A percentile compares a stretch with the other conserved stretches of the same genome.
Conservation (phyloP, 2,329 filamentous ascomycete species). For the Dendrostoma leiphaemia region DNA sequence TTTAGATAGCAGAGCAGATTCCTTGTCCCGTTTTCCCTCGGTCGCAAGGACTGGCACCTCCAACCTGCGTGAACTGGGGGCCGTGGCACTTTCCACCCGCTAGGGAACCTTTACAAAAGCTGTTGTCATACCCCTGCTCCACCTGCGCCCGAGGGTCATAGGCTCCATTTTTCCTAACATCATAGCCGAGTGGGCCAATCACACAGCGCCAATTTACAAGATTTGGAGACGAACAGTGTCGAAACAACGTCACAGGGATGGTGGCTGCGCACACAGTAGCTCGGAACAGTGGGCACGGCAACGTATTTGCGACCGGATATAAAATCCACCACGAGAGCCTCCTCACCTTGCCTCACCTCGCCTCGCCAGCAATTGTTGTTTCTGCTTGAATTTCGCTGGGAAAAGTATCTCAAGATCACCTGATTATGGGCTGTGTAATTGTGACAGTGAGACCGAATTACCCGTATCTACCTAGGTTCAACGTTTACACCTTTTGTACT, state of each 20-base stretch:
- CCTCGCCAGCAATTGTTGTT: not conserved
- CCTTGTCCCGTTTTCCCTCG: slow-evolving; percentile 15
- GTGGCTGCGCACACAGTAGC: not conserved
- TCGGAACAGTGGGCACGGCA: slow-evolving; percentile 6
- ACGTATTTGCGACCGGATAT: slow-evolving; percentile 20
- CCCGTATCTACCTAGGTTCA: too few species aligned
- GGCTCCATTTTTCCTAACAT: slow-evolving; percentile 2
- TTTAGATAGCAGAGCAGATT: slow-evolving; percentile 19
- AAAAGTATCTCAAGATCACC: too few species aligned
- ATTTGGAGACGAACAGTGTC: slow-evolving; percentile 11
- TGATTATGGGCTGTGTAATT: too few species aligned
- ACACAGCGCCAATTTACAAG: slow-evolving; percentile 13
- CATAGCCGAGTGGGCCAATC: slow-evolving; percentile 16
- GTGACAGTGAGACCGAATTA: too few species aligned
- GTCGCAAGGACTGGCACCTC: slow-evolving; percentile 5
- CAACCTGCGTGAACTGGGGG: too few species aligned
- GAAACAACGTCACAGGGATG: slow-evolving; percentile 16
- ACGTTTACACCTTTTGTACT: too few species aligned
- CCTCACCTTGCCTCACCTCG: not conserved
- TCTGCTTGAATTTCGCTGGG: too few species aligned
- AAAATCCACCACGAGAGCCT: not conserved
- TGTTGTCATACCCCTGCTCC: slow-evolving; percentile 12
- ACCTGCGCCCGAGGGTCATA: not conserved
- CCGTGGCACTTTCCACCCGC: slow-evolving; percentile 8
- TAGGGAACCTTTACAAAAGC: slow-evolving; percentile 10